Evolutionary conservation across 2,329 filamentous ascomycete genomes (phyloP).

Genomic region (Dendrostoma leiphaemia): DNA sequence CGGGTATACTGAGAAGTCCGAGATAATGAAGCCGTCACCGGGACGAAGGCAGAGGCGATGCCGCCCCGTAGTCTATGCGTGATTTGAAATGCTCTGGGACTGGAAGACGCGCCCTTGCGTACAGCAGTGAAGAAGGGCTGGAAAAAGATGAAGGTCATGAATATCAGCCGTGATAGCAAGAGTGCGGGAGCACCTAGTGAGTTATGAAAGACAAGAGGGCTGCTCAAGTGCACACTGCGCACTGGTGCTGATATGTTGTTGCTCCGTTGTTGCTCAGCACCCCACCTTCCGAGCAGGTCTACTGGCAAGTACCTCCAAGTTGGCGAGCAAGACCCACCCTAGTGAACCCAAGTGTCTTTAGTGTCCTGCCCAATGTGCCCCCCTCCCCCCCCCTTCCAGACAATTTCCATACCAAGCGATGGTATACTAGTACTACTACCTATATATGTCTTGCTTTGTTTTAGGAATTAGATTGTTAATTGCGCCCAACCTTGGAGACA

Average conservation of each 20-base stretch:
- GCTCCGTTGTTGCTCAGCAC: slow-evolving; percentile 1
- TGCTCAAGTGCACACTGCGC: too few species aligned
- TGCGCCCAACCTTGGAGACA: too few species aligned
- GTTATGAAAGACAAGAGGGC: background rate
- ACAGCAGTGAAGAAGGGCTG: slow-evolving; percentile 2
- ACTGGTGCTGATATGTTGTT: too few species aligned
- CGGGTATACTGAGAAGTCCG: slow-evolving; percentile 3
- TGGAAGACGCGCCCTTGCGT: background rate
- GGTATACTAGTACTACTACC: too few species aligned
- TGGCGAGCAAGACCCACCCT: background rate
- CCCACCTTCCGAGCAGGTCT: slow-evolving; percentile 7
- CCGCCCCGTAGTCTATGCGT: background rate
- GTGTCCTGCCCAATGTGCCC: too few species aligned
- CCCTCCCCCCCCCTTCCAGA: too few species aligned
- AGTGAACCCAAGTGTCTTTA: too few species aligned
- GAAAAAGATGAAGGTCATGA: slow-evolving; percentile 14
- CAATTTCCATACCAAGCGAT: too few species aligned
- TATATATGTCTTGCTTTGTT: too few species aligned
- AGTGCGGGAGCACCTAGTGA: background rate
- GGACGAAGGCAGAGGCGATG: background rate
- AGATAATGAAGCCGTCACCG: background rate
- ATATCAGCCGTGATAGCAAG: background rate
- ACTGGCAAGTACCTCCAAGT: background rate
- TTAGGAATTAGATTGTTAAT: too few species aligned
- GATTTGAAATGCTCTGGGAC: background rate